Base-by-base conservation (phyloP, 257 asterid species). In the Echium plantagineum region DNA sequence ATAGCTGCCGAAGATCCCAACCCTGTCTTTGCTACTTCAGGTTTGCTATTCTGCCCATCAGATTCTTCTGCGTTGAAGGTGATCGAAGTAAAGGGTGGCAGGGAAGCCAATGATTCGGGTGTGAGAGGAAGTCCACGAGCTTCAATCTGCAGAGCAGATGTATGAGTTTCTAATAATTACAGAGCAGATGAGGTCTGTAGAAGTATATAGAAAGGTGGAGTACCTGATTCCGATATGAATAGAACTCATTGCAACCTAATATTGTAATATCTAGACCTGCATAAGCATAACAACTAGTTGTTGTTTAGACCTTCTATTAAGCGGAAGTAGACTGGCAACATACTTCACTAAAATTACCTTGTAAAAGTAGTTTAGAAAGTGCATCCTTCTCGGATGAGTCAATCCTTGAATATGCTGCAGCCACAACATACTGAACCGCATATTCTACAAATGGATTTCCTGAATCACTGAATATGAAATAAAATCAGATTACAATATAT, bases 21-120 rank as follows among this genome's bases (percentile, higher is more conserved):
- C 49, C 99, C 99, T 63, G 99, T 93, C 80, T 93, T 93, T 66
- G 99, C 97, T 75, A 89, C 99, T 81, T 93, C 99, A 59, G 99
- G 99, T 73, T 83, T 87, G 80, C 78, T 63, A 63, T 72, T 83
- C 57, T 72, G 83, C 24, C 82, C 89, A 77, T 68, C 72, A 32
- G 88, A 73, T 62, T 80, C 94, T 67, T 93, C 97, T 10, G 85
- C 80, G 69, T 86, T 93, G 65, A 89, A 77, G 59, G 99, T 82
- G 66, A 89, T 84, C 28, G 96, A 86, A 63, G 91, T 55, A 78
- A 93, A 93, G 69, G 97, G 94, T 56, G 91, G 91, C 74, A 93
- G 96, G 49, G 83, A 86, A 63, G 86, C 95, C 80, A 93, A 75
- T 15, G 97, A 86, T 54, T 89, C 95, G 31, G 99, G 96, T 52